Base-by-base conservation (phyloP, 257 asterid genomes). In the Scutellaria minor region DNA sequence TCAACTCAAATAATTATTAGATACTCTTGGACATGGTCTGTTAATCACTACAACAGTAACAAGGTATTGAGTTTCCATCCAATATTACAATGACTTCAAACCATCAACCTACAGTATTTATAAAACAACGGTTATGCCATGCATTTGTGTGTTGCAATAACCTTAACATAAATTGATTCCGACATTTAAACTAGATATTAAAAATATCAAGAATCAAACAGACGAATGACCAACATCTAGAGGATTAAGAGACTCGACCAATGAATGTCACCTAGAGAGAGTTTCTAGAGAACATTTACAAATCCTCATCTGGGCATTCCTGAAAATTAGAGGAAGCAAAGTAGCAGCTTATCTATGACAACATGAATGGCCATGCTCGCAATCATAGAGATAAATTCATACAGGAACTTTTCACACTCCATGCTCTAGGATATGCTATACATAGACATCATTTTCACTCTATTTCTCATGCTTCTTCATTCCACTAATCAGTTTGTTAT, bases 131-230 rank as follows among this genome's bases (percentile, higher is more conserved):
- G 5, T 50, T 54, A 42, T 5, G 7, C 24, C 71, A 47, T 31
- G 59, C 65, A 35, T 70, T 70, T 46, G 57, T 57, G 7, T 3
- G 51, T n/a, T 56, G 75, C 57, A 57, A 24, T 24, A 24, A 24
- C 27, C 27, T 24, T 1, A 2, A 24, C 27, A 31, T 31, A 31
- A 31, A 31, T 31, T 31, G 37, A 31, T 31, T 4, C 37, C 0
- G 5, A 31, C 37, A 31, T 31, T 31, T 3, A 31, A 31, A 31
- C 5, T 31, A 4, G 5, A 0, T 31, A 1, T 31, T 31, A 31
- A 31, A 31, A 31, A 2, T 31, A 31, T 3, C 11, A 44, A 4
- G 12, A 7, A 44, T 0, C 48, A 8, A 44, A 44, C 48, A 44
- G 13, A 44, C 11, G 2, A 44, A 7, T 44, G 12, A 44, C 12